Base-by-base conservation (phyloP, 176 grass and related monocot genomes). In the Triticum dicoccoides region DNA sequence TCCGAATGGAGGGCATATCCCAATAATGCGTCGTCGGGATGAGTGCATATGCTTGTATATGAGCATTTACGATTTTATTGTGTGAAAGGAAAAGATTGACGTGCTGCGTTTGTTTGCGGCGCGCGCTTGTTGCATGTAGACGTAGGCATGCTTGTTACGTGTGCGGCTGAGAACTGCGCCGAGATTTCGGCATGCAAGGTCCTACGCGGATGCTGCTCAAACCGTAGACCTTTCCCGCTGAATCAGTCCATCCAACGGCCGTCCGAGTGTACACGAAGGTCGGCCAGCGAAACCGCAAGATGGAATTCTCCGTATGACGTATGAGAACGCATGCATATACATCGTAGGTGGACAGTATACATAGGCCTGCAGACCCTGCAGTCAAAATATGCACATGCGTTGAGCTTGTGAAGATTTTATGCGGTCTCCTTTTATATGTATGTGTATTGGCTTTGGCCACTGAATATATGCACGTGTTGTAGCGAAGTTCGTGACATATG, bases 141-240 rank as follows among this genome's bases (percentile, higher is more conserved):
- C 9, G 0, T n/a, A 73, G 11, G 73, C n/a, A 39, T 65, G 39
- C 30, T 17, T 14, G 77, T 77, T 84, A 77, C 83, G 49, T 89
- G 70, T 89, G 62, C 70, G 88, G 85, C 78, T 77, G 8, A 37
- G 35, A 63, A 32, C 17, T 11, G 78, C 32, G 3, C 30, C 17
- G 33, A 27, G 61, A 64, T 81, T 7, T 79, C 74, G 10, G n/a
- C 51, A 2, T 10, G 15, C 20, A 64, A 8, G 82, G 59, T 58
- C 18, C 61, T 81, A 49, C 88, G 82, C 20, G 77, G 88, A 68
- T 76, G 88, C 9, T 85, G 76, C 87, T 73, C 10, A 2, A 15
- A 4, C 13, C 24, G 12, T 72, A 1, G 8, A 42, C 2, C 37
- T 42, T 18, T 68, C 14, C 12, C 4, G 30, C 6, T 9, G 6